Base-by-base conservation (phyloP, 2,329 filamentous ascomycete genomes). In the Xylariaceae sp. region DNA sequence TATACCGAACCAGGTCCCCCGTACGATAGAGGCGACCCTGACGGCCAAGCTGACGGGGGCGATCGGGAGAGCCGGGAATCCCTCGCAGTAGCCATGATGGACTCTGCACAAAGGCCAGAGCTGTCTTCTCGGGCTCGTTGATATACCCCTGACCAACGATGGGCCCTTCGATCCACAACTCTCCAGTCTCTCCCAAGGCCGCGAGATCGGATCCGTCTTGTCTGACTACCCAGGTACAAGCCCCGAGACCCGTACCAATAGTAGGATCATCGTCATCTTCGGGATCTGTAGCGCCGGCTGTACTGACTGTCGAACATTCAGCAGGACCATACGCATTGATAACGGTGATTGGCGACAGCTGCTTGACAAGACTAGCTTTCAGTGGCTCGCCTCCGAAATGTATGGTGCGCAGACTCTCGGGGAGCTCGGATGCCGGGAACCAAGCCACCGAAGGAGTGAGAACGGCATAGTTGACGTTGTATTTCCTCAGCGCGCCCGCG, bases 181-280 rank as follows among this genome's bases (percentile, higher is more conserved):
- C 39, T n/a, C 39, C 39, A 42, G 36, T 68, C 9, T 70, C 69
- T 5, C 70, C 60, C 17, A 54, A 48, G 7, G 69, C 69, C 9
- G 65, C 46, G 14, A 70, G 67, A n/a, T 63, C 54, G 4, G 69
- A n/a, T n/a, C 61, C 56, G 34, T 48, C 34, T 6, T 71, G 68
- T 43, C 76, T 68, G 9, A 73, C 67, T 28, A 77, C 61, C 70
- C 73, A 75, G 22, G 45, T 49, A 28, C 19, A 22, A 14, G 36
- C 31, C 17, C 46, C 51, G 13, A 41, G 10, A 10, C 45, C 46
- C n/a, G 19, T 38, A 6, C 51, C 51, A 16, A 53, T 53, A 6
- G 22, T 36, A 6, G 36, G 34, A 31, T 42, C 36, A 28, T 44
- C 33, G 41, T 22, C 31, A 11, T 34, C 16, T 16, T 42, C n/a